Evolutionary conservation across 371 early-diverging fungal species (phyloP), one percentile per base, ranked within the genome.

Genomic region (Mucor mucedo): DNA sequence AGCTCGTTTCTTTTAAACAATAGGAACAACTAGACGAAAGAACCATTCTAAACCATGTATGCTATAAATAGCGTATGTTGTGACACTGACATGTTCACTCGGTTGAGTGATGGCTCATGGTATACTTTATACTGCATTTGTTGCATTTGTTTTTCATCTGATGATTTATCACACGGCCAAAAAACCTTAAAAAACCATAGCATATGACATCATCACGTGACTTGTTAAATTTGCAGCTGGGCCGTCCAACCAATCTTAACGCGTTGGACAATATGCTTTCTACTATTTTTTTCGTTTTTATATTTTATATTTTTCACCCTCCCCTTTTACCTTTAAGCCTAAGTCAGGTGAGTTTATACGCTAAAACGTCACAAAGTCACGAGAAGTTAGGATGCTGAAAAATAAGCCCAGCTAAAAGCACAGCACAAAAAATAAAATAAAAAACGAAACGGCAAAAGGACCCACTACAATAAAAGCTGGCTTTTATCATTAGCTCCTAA

Each of bases 331-430:
- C 35, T 58, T 58, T 21, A 45, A 59, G 35, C 57, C 56, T 49
- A 63, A 63, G 63, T 63, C 63, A 63, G 63, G 63, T 63, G 63
- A 62, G 56, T 55, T 21, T 55, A 48, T 27, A 62, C 28, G 50
- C 60, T 54, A 49, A 45, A 66, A 66, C 60, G 66, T 66, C 66
- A 66, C 66, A 60, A 65, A 65, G 60, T 65, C 65, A 65, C 65
- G 65, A 65, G 65, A 50, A 50, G 50, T 50, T 50, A 16, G 32
- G 50, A 50, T 50, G 10, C 30, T 50, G 50, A 50, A 50, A 21
- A 50, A 50, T 50, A 30, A 50, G 50, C 50, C 50, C 50, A 47
- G 59, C 29, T 60, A 48, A 60, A 41, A 42, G 29, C 52, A 40
- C 32, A 47, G 47, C 47, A 62, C 32, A 54, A 32, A 52, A 38